phyloP scores from a whole-genome alignment of 2,329 filamentous ascomycete genomes.

The Diaporthe sp. region DNA sequence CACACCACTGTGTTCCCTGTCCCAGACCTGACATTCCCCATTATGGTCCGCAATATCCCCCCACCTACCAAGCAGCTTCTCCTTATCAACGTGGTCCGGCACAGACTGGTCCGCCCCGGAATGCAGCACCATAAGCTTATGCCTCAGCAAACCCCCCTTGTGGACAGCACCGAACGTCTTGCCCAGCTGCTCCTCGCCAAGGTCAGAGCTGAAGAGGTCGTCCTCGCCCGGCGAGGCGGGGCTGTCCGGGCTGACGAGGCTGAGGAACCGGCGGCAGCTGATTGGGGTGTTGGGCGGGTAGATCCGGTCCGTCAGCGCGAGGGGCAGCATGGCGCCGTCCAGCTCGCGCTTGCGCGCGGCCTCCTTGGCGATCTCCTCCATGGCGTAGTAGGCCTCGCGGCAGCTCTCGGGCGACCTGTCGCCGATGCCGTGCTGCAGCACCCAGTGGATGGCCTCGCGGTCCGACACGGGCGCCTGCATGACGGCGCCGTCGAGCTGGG shows the following conservation, averaged over 20 bases:
- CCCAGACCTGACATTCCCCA: conserved; percentile 56
- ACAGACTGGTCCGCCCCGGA: conserved; percentile 61
- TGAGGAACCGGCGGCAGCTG: conserved; percentile 52
- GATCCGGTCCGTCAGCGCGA: conserved; percentile 49
- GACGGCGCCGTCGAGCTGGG: conserved; percentile 69
- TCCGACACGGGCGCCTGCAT: conserved; percentile 76
- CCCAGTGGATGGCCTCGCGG: conserved; percentile 63
- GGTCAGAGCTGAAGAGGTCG: conserved; percentile 76
- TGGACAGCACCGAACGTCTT: conserved; percentile 68
- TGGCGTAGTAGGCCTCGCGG: conserved; percentile 53
- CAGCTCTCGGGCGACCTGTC: conserved; percentile 49
- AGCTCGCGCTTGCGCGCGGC: conserved; percentile 43
- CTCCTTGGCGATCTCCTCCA: conserved; percentile 54
- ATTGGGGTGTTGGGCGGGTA: conserved; percentile 50
- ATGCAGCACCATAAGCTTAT: conserved; percentile 58
- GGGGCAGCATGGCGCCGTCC: conserved; percentile 51
- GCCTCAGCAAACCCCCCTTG: conserved; percentile 52
- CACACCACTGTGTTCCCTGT: conserved; percentile 61
- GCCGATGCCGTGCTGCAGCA: conserved; percentile 52
- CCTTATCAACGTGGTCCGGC: conserved; percentile 59
- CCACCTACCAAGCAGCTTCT: conserved; percentile 58
- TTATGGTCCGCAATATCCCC: conserved; percentile 54
- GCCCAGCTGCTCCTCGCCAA: conserved; percentile 62
- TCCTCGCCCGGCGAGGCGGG: conserved; percentile 68
- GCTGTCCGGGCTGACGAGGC: conserved; percentile 62